Base-by-base conservation (phyloP, 2,329 filamentous ascomycete genomes). In the Kalmusia sp. region DNA sequence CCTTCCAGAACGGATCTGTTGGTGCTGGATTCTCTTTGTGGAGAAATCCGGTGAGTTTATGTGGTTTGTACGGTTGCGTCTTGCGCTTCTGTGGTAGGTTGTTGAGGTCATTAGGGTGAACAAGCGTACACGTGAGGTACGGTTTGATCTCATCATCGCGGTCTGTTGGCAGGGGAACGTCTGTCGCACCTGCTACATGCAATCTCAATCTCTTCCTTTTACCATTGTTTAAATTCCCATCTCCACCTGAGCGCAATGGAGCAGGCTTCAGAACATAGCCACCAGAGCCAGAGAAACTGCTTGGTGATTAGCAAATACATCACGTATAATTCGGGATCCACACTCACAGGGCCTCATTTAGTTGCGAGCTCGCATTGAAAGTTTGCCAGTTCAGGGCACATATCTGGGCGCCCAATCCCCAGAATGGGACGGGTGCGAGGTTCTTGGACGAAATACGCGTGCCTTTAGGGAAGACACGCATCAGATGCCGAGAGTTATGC, bases 311-410 rank as follows among this genome's bases (percentile, higher is more conserved):
- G n/a, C n/a, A n/a, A n/a, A n/a, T n/a, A n/a, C n/a, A n/a, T n/a
- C n/a, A n/a, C n/a, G n/a, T n/a, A n/a, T n/a, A n/a, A n/a, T n/a
- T n/a, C n/a, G n/a, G n/a, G n/a, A n/a, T n/a, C n/a, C n/a, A n/a
- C n/a, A n/a, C n/a, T n/a, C n/a, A n/a, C 0, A 90, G 76, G 0
- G 87, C 87, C 63, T 88, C 86, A 65, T 89, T 89, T 59, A 89
- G 77, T 69, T 89, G 87, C 76, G 87, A 86, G 63, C 81, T 81
- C 6, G 82, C 81, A 28, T 85, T 85, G 58, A 88, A 90, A 0
- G 82, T 87, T 64, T 90, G 87, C 84, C 86, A 87, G 72, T 90
- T 90, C 47, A 90, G 77, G 3, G 87, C 87, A 65, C 85, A 88
- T 40, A 90, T 86, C 62, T 90, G 87, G 2, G 87, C 86, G 1